Evolutionary conservation across 331 rosid species (phyloP).

Genomic region (Rhamnella rubrinervis): DNA sequence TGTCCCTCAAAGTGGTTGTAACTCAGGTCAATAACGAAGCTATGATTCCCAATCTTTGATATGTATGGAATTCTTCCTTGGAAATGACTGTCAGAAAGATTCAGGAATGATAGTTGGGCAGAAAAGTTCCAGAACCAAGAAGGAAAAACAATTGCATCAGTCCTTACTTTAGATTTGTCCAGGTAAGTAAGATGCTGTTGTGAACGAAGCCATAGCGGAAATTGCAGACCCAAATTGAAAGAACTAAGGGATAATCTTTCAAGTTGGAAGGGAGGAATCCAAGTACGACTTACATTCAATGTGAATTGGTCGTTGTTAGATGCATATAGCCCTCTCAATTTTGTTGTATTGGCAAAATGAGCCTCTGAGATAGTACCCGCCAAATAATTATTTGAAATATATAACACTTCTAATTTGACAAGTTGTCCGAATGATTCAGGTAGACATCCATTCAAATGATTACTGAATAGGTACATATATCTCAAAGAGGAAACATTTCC

Average conservation of each 20-base stretch:
- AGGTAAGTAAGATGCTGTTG: too few species aligned
- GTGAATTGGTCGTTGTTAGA: background rate
- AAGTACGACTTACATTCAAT: background rate
- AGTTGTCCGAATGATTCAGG: constrained; percentile 12
- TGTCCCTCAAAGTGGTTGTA: too few species aligned
- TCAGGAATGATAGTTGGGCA: too few species aligned
- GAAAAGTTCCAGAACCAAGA: too few species aligned
- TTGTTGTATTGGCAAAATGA: background rate
- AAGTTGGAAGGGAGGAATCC: constrained; percentile 6
- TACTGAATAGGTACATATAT: background rate
- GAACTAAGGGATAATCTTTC: background rate
- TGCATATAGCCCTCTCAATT: background rate
- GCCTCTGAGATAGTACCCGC: background rate
- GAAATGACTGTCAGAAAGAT: too few species aligned
- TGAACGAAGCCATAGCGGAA: too few species aligned
- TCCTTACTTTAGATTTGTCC: too few species aligned
- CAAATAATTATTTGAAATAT: background rate
- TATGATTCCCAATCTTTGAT: too few species aligned
- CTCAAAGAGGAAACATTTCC: background rate
- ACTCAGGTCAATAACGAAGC: too few species aligned
- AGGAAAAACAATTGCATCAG: too few species aligned
- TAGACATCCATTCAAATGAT: background rate
- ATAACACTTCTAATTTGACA: background rate
- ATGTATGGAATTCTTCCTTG: too few species aligned
- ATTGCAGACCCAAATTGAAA: too few species aligned